A percentile compares a stretch with the other conserved stretches of the same genome.
Conservation (phyloP, 345 rosid genomes). For the Linum usitatissimum region DNA sequence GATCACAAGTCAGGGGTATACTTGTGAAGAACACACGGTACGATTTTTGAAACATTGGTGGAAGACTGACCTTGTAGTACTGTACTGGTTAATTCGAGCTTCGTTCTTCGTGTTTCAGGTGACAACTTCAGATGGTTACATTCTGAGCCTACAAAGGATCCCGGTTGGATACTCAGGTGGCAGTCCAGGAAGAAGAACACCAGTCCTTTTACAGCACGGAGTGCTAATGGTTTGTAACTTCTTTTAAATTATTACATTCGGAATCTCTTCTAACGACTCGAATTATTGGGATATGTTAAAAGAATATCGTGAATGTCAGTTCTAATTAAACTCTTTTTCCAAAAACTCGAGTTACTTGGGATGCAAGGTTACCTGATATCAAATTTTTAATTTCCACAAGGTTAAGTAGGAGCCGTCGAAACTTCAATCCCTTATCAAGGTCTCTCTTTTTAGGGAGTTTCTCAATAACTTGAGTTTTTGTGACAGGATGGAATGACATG, state of each 20-base stretch:
- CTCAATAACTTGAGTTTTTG: no score
- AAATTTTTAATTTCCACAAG: no score
- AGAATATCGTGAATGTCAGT: no score
- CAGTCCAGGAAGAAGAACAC: slow-evolving; percentile 18
- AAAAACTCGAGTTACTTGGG: no score
- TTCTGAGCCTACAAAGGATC: slow-evolving; percentile 50
- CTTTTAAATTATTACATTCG: no score
- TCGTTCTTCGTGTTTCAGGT: slow-evolving; percentile 24
- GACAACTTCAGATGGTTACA: slow-evolving; percentile 43
- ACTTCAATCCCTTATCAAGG: no score
- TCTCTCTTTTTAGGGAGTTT: no score
- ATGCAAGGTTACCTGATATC: no score
- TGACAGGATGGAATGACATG: slow-evolving; percentile 40
- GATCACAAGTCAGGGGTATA: slow-evolving; percentile 25
- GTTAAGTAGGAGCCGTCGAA: no score
- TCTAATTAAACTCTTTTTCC: no score
- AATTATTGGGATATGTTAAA: background rate
- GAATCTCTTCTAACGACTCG: background rate
- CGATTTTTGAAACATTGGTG: background rate
- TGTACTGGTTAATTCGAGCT: background rate
- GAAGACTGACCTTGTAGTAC: background rate
- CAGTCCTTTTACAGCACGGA: slow-evolving; percentile 47
- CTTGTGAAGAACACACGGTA: slow-evolving; percentile 33
- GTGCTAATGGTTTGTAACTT: slow-evolving; percentile 27
- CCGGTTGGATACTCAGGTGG: slow-evolving; percentile 27